Conservation (phyloP, 2,329 filamentous ascomycete species). For the Botryotinia convoluta region DNA sequence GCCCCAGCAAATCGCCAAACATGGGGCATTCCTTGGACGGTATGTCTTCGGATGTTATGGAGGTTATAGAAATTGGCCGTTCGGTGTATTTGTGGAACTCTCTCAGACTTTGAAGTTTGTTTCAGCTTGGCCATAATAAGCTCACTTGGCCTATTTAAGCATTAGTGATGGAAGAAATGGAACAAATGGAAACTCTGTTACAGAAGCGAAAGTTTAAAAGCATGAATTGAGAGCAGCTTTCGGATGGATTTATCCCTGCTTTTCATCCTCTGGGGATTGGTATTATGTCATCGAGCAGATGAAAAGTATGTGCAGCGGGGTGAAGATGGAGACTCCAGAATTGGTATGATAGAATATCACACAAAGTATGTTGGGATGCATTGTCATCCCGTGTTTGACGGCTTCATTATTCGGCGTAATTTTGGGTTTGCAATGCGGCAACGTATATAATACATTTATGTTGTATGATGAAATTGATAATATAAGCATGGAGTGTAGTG, state of each 20-base stretch:
- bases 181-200: background rate
- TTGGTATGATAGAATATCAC: background rate
- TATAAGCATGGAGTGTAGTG: background rate
- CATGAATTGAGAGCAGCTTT: background rate
- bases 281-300: constrained; percentile 12
- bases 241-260: constrained; percentile 2
- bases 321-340: constrained; percentile 9
- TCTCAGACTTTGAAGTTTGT: background rate
- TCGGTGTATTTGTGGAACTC: constrained; percentile 5
- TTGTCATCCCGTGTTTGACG: background rate
- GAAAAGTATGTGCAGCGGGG: constrained; percentile 6
- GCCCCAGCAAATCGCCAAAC: background rate
- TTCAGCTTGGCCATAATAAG: background rate
- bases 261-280: background rate
- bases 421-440: background rate
- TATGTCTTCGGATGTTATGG: background rate
- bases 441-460: background rate
- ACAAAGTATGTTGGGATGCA: background rate
- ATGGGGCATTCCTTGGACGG: constrained; percentile 14
- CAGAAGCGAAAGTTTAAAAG: background rate
- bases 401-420: background rate
- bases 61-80: background rate
- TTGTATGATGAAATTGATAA: background rate
- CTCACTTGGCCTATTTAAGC: constrained; percentile 11
- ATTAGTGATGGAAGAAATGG: background rate